A percentile compares a stretch with the other conserved stretches of the same genome.
Conservation (phyloP, 371 early-diverging fungal genomes). For the Rhizopus arrhizus region DNA sequence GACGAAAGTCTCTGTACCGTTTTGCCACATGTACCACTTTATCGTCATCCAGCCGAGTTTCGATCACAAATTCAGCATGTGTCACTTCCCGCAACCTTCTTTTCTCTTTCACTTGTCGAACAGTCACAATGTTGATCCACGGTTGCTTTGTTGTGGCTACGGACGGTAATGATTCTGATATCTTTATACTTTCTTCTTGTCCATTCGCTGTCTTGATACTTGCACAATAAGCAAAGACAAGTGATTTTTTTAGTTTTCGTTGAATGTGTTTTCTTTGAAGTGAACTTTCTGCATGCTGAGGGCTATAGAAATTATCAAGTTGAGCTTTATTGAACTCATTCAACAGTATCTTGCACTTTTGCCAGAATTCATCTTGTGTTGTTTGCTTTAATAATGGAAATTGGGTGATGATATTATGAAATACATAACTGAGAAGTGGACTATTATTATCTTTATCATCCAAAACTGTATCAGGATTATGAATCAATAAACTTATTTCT, state of each 20-base stretch:
- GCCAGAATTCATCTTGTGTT: conserved; percentile 40
- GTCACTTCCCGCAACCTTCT: conserved; percentile 22
- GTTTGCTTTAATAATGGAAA: conserved; percentile 47
- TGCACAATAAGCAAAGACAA: conserved; percentile 45
- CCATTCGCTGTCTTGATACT: conserved; percentile 48
- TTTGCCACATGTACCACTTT: conserved; percentile 34
- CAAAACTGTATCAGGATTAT: conserved; percentile 11
- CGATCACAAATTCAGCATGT: conserved; percentile 45
- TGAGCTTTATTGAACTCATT: conserved; percentile 39
- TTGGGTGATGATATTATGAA: conserved; percentile 36
- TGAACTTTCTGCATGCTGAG: conserved; percentile 24
- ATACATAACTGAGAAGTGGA: conserved; percentile 43
- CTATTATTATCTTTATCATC: conserved; percentile 5
- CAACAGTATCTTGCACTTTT: conserved; percentile 38
- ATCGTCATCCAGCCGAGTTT: conserved; percentile 21
- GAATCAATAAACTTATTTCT: conserved; percentile 15
- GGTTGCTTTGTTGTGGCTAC: neutral
- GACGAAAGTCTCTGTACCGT: conserved; percentile 43
- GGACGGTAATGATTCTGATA: conserved; percentile 3
- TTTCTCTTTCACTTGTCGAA: conserved; percentile 27
- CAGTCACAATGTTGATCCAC: conserved; percentile 20
- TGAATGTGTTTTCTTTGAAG: conserved; percentile 35
- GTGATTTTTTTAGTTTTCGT: conserved; percentile 40
- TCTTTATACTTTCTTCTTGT: conserved; percentile 41
- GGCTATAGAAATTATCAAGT: conserved; percentile 27